A percentile compares a stretch with the other conserved stretches of the same genome.
These are phyloP conservation scores for Globisporangium megalacanthum DNA, from an alignment of 352 stramenopile species.

Conservation along the genomic window DNA sequence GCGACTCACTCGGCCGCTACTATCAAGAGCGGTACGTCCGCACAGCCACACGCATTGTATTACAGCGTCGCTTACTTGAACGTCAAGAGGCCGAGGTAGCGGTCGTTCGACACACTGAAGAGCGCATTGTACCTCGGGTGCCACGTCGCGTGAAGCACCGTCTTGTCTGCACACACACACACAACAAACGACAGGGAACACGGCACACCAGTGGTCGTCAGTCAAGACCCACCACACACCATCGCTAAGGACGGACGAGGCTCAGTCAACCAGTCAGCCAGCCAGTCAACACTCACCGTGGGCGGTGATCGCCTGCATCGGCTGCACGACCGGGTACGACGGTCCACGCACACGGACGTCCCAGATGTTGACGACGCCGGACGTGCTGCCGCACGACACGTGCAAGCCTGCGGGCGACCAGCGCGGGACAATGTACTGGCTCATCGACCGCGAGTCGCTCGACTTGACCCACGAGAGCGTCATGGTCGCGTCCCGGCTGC, in stretches of 20 bases:
- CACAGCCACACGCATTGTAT: not conserved
- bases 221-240: not conserved
- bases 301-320: constrained; percentile 66
- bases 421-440: constrained; percentile 79
- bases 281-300: constrained; percentile 53
- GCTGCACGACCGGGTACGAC: constrained; percentile 45
- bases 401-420: constrained; percentile 71
- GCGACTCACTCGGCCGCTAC: no score
- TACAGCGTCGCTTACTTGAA: constrained; percentile 39
- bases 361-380: constrained; percentile 67
- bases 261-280: not conserved
- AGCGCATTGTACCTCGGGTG: constrained; percentile 79
- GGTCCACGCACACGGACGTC: constrained; percentile 66
- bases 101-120: constrained; percentile 82
- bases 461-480: constrained; percentile 54
- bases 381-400: constrained; percentile 67
- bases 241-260: not conserved
- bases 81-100: constrained; percentile 67
- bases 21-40: no score
- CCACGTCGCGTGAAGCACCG: constrained; percentile 83
- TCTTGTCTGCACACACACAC: constrained; percentile 44
- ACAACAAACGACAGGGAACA: constrained; percentile 10
- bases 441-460: constrained; percentile 57
- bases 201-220: not conserved
- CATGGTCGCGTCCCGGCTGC: constrained; percentile 33